These are phyloP conservation scores for Populus nigra DNA, from an alignment of 345 rosid genomes.

Conservation along the genomic window DNA sequence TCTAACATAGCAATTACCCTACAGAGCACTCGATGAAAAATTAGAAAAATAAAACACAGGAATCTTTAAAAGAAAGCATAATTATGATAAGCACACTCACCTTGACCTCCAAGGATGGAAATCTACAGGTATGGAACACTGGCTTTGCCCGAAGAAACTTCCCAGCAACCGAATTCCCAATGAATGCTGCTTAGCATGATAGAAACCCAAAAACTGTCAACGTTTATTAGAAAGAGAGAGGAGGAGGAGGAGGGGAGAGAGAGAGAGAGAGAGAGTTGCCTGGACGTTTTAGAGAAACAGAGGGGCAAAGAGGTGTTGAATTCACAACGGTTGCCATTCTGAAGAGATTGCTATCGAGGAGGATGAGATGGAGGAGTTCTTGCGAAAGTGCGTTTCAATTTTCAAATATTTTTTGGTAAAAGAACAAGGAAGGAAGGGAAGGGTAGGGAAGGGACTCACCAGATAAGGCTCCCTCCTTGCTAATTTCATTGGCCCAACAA, in stretches of 20 bases:
- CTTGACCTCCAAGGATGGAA: constrained; percentile 58
- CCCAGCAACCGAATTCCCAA: constrained; percentile 41
- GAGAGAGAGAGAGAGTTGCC: constrained; percentile 22
- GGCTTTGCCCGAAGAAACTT: constrained; percentile 38
- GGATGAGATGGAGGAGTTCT: too few relatives aligned
- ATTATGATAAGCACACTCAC: constrained; percentile 33
- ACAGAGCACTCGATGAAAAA: neutral
- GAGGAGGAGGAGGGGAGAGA: neutral
- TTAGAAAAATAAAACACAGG: neutral
- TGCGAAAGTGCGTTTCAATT: too few relatives aligned
- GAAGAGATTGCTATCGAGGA: neutral
- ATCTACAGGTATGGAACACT: constrained; percentile 44
- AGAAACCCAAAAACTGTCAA: neutral
- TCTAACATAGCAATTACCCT: too few relatives aligned
- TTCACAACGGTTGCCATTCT: constrained; percentile 7
- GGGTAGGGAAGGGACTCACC: too few relatives aligned
- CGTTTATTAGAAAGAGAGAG: neutral
- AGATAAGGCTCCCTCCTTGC: too few relatives aligned
- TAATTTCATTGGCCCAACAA: too few relatives aligned
- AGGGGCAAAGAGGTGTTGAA: constrained; percentile 29
- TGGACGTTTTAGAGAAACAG: constrained; percentile 33
- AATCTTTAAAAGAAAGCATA: neutral
- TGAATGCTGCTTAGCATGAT: constrained; percentile 24
- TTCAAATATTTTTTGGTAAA: too few relatives aligned
- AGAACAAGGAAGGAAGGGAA: too few relatives aligned